These are phyloP conservation scores for Tolypocladium paradoxum DNA, from an alignment of 2,329 filamentous ascomycete genomes.

Conservation along the genomic window DNA sequence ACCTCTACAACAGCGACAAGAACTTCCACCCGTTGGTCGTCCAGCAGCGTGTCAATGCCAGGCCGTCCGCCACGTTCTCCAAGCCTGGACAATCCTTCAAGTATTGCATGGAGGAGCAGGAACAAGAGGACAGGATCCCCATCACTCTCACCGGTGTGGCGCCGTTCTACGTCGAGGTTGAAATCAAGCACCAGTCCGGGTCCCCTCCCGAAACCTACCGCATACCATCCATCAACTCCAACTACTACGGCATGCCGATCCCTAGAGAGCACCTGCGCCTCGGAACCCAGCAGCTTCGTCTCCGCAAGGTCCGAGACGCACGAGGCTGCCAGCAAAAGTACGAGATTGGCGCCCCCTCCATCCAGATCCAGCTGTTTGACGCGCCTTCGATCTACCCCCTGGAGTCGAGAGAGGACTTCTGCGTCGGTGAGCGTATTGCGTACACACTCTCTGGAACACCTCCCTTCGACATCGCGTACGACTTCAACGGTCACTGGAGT, in stretches of 20 bases:
- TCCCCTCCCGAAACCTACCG: slow-evolving; percentile 70
- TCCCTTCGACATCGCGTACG: slow-evolving; percentile 89
- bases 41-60: slow-evolving; percentile 74
- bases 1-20: slow-evolving; percentile 68
- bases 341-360: slow-evolving; percentile 59
- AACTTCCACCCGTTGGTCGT: slow-evolving; percentile 58
- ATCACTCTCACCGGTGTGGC: slow-evolving; percentile 73
- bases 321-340: slow-evolving; percentile 76
- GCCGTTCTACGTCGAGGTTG: slow-evolving; percentile 84
- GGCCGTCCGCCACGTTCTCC: slow-evolving; percentile 70
- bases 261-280: slow-evolving; percentile 76
- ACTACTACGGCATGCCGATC: slow-evolving; percentile 69
- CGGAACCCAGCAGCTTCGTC: slow-evolving; percentile 79
- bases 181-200: slow-evolving; percentile 83
- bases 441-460: slow-evolving; percentile 85
- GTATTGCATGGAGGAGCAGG: slow-evolving; percentile 79
- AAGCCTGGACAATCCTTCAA: slow-evolving; percentile 90
- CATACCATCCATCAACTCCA: slow-evolving; percentile 67
- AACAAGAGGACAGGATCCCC: slow-evolving; percentile 76
- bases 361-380: slow-evolving; percentile 87
- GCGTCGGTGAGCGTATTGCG: slow-evolving; percentile 86
- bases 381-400: slow-evolving; percentile 83
- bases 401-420: slow-evolving; percentile 78
- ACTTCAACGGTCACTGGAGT: slow-evolving; percentile 72
- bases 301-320: slow-evolving; percentile 80